These are phyloP conservation scores for Cryomyces minteri DNA, from an alignment of 495 filamentous ascomycete species.

Conservation along the genomic window DNA sequence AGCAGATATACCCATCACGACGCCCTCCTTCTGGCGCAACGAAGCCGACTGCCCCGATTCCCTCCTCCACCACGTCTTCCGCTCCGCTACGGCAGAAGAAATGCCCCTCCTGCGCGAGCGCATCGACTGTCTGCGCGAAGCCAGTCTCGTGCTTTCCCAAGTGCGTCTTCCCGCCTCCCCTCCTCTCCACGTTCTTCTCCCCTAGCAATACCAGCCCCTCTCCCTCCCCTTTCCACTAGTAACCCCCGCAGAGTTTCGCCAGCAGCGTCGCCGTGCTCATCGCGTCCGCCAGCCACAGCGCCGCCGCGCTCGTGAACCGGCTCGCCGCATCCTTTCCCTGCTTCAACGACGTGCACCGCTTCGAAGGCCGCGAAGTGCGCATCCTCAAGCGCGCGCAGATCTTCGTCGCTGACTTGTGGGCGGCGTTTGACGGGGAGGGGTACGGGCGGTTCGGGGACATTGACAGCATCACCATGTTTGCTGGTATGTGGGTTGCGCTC, in stretches of 20 bases:
- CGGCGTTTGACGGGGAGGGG: constrained; percentile 65
- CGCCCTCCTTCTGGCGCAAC: constrained; percentile 70
- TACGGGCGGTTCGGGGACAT: constrained; percentile 85
- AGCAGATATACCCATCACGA: constrained; percentile 74
- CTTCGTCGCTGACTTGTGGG: constrained; percentile 87
- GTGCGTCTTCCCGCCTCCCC: constrained; percentile 27
- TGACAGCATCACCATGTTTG: constrained; percentile 93
- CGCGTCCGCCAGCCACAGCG: constrained; percentile 55
- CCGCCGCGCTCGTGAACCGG: constrained; percentile 66
- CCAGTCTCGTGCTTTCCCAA: constrained; percentile 65
- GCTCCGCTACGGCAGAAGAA: constrained; percentile 68
- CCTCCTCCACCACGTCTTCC: constrained; percentile 56
- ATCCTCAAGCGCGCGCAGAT: constrained; percentile 93
- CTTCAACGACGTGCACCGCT: constrained; percentile 63
- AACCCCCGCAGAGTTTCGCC: constrained; percentile 45
- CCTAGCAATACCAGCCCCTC: not conserved
- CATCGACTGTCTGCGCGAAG: constrained; percentile 64
- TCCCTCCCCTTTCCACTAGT: not conserved
- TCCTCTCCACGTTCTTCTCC: not conserved
- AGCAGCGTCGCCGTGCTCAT: constrained; percentile 60
- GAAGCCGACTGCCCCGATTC: constrained; percentile 60
- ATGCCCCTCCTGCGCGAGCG: constrained; percentile 74
- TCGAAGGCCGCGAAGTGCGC: constrained; percentile 55
- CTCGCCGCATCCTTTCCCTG: constrained; percentile 64
- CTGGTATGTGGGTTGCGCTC: constrained; percentile 25